phyloP scores from a whole-genome alignment of 2,329 filamentous ascomycete species.

The Phialophora chinensis region DNA sequence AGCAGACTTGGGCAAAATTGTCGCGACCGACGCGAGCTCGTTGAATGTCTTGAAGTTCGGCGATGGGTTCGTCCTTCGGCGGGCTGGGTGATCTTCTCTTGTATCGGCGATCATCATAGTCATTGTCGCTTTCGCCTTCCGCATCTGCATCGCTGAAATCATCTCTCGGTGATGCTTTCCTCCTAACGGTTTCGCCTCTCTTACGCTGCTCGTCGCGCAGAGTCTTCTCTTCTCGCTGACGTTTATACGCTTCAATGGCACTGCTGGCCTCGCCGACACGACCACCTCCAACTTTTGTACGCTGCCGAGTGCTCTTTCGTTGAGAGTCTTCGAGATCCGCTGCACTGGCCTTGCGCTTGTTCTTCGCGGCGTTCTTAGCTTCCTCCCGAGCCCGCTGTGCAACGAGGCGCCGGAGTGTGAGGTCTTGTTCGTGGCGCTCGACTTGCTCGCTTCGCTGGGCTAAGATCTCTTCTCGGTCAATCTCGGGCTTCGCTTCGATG shows the following conservation, averaged over 20 bases:
- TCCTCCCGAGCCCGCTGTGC: slow-evolving; percentile 68
- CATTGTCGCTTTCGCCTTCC: slow-evolving; percentile 78
- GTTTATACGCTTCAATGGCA: slow-evolving; percentile 74
- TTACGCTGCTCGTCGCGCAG: slow-evolving; percentile 56
- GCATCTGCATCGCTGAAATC: slow-evolving; percentile 65
- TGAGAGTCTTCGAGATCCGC: slow-evolving; percentile 79
- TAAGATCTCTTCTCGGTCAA: slow-evolving; percentile 87
- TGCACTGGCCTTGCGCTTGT: slow-evolving; percentile 76
- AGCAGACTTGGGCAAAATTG: slow-evolving; percentile 89
- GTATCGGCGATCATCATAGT: slow-evolving; percentile 68
- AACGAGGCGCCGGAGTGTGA: slow-evolving; percentile 78
- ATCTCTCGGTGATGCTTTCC: slow-evolving; percentile 62
- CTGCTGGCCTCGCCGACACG: slow-evolving; percentile 71
- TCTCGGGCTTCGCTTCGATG: slow-evolving; percentile 85
- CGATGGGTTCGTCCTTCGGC: slow-evolving; percentile 70
- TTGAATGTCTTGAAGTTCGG: slow-evolving; percentile 81
- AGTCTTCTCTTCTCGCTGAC: slow-evolving; percentile 64
- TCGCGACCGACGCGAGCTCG: slow-evolving; percentile 81
- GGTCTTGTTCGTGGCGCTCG: slow-evolving; percentile 80
- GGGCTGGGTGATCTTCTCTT: slow-evolving; percentile 57
- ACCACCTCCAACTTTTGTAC: slow-evolving; percentile 69
- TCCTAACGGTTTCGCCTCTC: slow-evolving; percentile 47
- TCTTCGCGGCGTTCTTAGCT: slow-evolving; percentile 57
- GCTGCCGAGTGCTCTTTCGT: slow-evolving; percentile 74
- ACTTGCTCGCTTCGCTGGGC: slow-evolving; percentile 85